Evolutionary conservation across 768 basidiomycete species (phyloP).

Genomic region (Cystobasidiopsis lactophilus): DNA sequence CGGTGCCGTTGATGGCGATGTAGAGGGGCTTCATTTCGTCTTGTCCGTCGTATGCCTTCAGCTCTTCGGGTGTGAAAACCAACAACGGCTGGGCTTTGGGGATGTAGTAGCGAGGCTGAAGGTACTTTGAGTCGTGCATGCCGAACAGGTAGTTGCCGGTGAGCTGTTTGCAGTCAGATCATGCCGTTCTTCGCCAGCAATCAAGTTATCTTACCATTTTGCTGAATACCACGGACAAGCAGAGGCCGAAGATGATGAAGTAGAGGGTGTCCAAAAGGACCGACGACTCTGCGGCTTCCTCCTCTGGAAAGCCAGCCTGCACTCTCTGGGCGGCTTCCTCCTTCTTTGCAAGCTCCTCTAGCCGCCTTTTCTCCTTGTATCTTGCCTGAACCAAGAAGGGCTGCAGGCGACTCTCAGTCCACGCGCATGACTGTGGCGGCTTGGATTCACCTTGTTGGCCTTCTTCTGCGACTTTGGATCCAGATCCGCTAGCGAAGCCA

Average conservation of each 20-base stretch:
- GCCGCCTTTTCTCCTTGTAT: background rate
- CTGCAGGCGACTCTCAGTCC: background rate
- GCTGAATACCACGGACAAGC: background rate
- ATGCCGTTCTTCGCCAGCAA: too few species aligned
- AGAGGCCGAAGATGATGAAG: background rate
- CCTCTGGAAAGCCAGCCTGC: too few species aligned
- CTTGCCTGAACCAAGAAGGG: background rate
- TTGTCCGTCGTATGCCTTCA: conserved; percentile 51
- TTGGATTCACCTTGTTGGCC: background rate
- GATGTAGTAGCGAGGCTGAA: background rate
- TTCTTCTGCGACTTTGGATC: background rate
- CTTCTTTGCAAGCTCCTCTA: background rate
- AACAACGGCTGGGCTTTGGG: background rate
- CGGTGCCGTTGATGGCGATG: conserved; percentile 74
- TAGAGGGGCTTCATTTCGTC: conserved; percentile 47
- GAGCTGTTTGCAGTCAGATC: too few species aligned
- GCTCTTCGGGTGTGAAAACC: conserved; percentile 44
- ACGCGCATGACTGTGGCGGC: too few species aligned
- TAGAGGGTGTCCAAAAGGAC: background rate
- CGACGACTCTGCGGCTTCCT: too few species aligned
- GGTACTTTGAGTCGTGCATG: background rate
- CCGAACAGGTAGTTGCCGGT: background rate
- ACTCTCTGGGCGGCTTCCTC: background rate
- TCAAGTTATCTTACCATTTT: background rate
- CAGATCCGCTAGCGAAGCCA: too few species aligned